Evolutionary conservation across 129 eudicot genomes (phyloP), one percentile per base, ranked within the genome.

Genomic region (Pulicaria dysenterica): DNA sequence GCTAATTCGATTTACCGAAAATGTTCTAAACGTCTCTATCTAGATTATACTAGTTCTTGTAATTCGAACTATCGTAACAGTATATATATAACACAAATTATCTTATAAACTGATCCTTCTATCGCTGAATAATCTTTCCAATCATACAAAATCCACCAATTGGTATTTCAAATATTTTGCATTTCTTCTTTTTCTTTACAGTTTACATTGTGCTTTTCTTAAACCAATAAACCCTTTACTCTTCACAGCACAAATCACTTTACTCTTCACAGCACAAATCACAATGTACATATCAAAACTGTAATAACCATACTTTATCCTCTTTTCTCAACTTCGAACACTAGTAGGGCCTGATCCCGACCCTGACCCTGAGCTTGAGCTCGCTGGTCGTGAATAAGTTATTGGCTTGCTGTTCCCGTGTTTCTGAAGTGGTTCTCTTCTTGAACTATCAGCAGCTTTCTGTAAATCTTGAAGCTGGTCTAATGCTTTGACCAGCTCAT

Each of bases 381-480:
- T 47, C 36, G 3, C 66, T 1, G 71, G 77, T 48, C 76, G 61
- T 0, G 76, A 72, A 63, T 70, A 69, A 14, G 72, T 60, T 40
- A 31, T 9, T 12, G 70, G 70, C 51, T 60, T 69, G 17, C 15
- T 50, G 31, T 59, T 67, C 16, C 42, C 78, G 4, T 77, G 64
- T 72, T 44, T 76, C 19, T 51, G 72, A 13, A 67, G 47, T 3
- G 38, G 75, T 42, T 81, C 89, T 46, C 73, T 69, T 79, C 72
- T 81, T 3, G 68, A 59, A 74, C 56, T 45, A 40, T 70, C 89
- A 2, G 83, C 64, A 11, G 68, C 83, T 60, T 65, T 80, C 42
- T 77, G 81, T 71, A 74, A 69, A 3, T 85, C 88, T 31, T 81
- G 88, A 73, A 92, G 82, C 56, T 87, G 88, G 55, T 93, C 95